Evolutionary conservation across 768 basidiomycete species (phyloP).

Genomic region (Russula emetica): DNA sequence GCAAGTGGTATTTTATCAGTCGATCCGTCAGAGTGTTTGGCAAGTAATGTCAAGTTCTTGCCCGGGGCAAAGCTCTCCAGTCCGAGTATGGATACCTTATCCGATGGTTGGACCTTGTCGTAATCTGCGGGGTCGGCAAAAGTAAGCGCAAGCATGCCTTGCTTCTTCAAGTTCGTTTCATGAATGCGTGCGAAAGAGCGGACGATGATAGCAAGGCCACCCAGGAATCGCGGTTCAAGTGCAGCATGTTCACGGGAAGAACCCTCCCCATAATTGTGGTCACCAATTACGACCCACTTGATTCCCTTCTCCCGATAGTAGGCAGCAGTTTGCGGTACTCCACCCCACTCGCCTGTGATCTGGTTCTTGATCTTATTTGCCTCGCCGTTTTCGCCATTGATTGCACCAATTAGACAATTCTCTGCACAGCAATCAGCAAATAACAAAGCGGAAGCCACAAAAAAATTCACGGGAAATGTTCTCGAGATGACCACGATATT

Average conservation of each 20-base stretch:
- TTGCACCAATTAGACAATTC: slow-evolving; percentile 96
- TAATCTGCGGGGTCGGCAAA: slow-evolving; percentile 92
- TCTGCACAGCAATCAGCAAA: slow-evolving; percentile 41
- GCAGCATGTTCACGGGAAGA: slow-evolving; percentile 98
- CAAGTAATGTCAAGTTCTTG: slow-evolving; percentile 78
- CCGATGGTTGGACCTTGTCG: slow-evolving; percentile 82
- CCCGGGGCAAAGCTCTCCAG: slow-evolving; percentile 86
- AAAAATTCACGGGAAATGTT: slow-evolving; percentile 82
- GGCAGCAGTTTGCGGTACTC: slow-evolving; percentile 81
- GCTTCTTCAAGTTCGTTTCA: slow-evolving; percentile 98
- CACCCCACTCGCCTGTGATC: slow-evolving; percentile 76
- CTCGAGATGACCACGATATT: slow-evolving; percentile 97
- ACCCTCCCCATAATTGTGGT: slow-evolving; percentile 95
- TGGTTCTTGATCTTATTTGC: slow-evolving; percentile 96
- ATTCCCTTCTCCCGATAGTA: slow-evolving; percentile 85
- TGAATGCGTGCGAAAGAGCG: slow-evolving; percentile 98
- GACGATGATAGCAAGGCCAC: slow-evolving; percentile 92
- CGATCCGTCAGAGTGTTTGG: slow-evolving; percentile 79
- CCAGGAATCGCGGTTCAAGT: slow-evolving; percentile 91
- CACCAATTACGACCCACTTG: slow-evolving; percentile 97
- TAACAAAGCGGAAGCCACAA: slow-evolving; percentile 14
- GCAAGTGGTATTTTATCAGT: slow-evolving; percentile 75
- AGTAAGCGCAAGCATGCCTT: slow-evolving; percentile 96
- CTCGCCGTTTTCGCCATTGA: slow-evolving; percentile 92
- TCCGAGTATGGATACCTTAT: slow-evolving; percentile 86